Percentiles rank a stretch among this genome's conserved stretches.
These are phyloP conservation scores for Acer saccharum DNA, from an alignment of 345 rosid genomes.

Conservation along the genomic window DNA sequence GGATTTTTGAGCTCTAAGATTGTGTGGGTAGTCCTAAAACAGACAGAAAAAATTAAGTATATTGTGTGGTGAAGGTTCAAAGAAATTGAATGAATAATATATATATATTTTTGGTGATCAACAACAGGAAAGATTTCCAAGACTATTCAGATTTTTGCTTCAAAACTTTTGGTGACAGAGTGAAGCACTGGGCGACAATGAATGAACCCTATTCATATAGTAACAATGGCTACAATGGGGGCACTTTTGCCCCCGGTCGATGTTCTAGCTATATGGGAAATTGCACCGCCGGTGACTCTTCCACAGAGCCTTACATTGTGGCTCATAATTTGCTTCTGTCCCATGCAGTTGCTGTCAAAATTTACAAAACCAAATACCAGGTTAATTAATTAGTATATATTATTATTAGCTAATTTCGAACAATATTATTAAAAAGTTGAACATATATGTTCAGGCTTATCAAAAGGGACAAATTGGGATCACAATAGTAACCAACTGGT, in stretches of 20 bases:
- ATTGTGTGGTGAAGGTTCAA: no score
- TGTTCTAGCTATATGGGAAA: conserved; percentile 23
- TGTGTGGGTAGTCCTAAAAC: not conserved
- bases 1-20: conserved; percentile 38
- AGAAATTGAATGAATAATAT: no score
- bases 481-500: conserved; percentile 37
- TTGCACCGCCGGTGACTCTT: conserved; percentile 22
- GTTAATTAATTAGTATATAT: conserved; percentile 14
- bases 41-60: no score
- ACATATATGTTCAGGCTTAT: conserved; percentile 19
- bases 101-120: not conserved
- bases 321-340: conserved; percentile 12
- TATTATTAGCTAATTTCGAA: no score
- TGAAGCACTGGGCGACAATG: conserved; percentile 36
- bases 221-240: conserved; percentile 28
- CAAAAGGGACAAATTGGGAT: conserved; percentile 53
- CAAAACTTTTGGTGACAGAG: not conserved
- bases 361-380: conserved; percentile 34
- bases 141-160: conserved; percentile 21
- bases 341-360: conserved; percentile 10
- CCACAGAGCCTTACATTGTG: conserved; percentile 13
- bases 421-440: not conserved
- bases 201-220: conserved; percentile 35
- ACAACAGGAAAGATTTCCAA: conserved; percentile 1
- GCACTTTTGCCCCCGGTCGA: conserved; percentile 30